Evolutionary conservation across 495 filamentous ascomycete genomes (phyloP), one percentile per base, ranked within the genome.

Genomic region (Lindgomyces ingoldianus): DNA sequence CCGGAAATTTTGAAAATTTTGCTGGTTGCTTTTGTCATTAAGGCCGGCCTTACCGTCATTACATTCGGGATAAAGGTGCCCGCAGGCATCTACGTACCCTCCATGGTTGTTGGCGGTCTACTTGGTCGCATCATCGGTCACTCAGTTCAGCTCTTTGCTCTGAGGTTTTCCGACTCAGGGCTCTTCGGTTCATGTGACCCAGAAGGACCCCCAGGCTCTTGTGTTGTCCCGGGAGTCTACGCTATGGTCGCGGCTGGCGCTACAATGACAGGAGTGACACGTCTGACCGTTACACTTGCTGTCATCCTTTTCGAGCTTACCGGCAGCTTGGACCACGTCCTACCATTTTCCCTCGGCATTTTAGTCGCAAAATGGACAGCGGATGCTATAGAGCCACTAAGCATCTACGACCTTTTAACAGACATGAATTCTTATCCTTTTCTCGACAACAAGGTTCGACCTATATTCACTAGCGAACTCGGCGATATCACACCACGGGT

Each of bases 401-500:
- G 90, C 74, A 98, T 98, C 62, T 98, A 98, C 67, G 93, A 98
- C 73, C 81, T 98, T 16, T 81, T 98, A 26, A 97, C 93, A 0
- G 91, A 96, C 67, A 91, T 98, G 87, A 98, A 98, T 74, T 89
- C 91, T 10, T 98, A 98, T 67, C 94, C 94, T 1, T 95, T 92
- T 77, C 84, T 98, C 26, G 91, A 96, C 77, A 96, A 91, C 77
- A 98, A 98, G 71, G 83, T 91, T 53, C 91, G 93, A 50, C 90
- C 92, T 3, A 79, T 93, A 25, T 94, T 96, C 75, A 95, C 92
- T 8, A 84, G 87, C 3, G 86, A 90, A 42, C 81, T 98, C 2
- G 87, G 86, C 16, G 93, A 96, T 56, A 95, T 98, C 46, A 89
- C 91, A 4, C 86, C 89, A 2, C 85, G 86, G 9, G 76, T 88